A percentile compares a stretch with the other conserved stretches of the same genome.
phyloP scores from a whole-genome alignment of 108 stramenopile genomes.

The Skeletonema costatum region DNA sequence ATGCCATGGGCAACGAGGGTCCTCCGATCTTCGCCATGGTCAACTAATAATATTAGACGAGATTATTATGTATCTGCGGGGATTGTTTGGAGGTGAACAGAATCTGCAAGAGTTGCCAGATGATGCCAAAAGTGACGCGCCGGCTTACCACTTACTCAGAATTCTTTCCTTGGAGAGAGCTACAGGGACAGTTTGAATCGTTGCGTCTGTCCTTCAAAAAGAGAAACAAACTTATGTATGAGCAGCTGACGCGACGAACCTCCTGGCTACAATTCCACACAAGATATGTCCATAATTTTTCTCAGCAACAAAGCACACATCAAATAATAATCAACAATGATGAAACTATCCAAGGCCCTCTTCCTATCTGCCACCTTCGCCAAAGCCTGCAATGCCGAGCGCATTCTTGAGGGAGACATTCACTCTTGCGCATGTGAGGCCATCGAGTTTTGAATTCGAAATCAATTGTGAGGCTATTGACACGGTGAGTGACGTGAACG shows the following conservation, averaged over 20 bases:
- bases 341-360: not conserved
- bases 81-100: not conserved
- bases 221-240: not conserved
- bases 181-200: not conserved
- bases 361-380: not conserved
- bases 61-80: not conserved
- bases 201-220: not conserved
- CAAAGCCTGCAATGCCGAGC: not conserved
- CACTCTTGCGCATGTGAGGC: conserved; percentile 34
- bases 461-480: conserved; percentile 31
- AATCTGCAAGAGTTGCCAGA: no score
- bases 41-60: not conserved
- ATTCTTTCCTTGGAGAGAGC: no score
- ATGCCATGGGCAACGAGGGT: not conserved
- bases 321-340: not conserved
- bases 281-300: not conserved
- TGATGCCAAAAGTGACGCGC: no score
- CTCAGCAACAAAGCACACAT: not conserved
- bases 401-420: not conserved
- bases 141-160: no score
- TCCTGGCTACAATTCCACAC: not conserved
- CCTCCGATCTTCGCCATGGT: not conserved
- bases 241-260: not conserved
- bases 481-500: not conserved
- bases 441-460: conserved; percentile 23